Conservation (phyloP, 2,329 filamentous ascomycete species). For the Colletotrichum karsti region DNA sequence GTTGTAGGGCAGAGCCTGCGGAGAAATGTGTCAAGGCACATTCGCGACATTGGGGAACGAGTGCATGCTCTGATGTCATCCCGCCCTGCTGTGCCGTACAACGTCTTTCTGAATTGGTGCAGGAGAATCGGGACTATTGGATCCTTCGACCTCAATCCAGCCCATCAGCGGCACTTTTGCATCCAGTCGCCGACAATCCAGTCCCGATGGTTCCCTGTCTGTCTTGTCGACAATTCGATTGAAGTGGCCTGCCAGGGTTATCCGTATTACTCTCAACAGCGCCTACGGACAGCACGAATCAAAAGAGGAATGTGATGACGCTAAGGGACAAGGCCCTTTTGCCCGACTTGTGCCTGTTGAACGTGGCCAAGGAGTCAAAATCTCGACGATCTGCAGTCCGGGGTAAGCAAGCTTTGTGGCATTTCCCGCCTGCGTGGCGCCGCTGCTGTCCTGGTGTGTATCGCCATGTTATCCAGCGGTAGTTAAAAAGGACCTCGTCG, state of each 20-base stretch:
- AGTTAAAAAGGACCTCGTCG: not conserved
- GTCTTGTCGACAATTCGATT: no score
- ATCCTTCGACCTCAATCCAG: no score
- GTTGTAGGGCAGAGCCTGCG: not conserved
- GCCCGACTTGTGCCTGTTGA: not conserved
- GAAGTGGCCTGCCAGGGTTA: no score
- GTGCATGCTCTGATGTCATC: not conserved
- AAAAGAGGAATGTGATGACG: not conserved
- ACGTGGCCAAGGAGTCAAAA: not conserved
- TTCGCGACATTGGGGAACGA: not conserved
- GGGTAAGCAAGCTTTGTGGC: not conserved
- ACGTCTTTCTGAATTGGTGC: no score
- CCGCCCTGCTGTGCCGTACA: not conserved
- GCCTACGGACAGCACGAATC: fast-evolving
- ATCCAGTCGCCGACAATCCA: not conserved
- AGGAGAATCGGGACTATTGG: no score
- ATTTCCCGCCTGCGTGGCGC: not conserved
- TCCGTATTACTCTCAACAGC: fast-evolving
- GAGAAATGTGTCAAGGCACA: not conserved
- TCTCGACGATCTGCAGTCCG: not conserved
- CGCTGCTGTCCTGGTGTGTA: not conserved
- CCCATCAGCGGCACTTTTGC: not conserved
- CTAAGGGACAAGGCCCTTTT: not conserved
- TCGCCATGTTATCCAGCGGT: not conserved
- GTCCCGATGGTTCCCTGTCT: not conserved